Evolutionary conservation across 257 asterid species (phyloP), one percentile per base, ranked within the genome.

Genomic region (Rehmannia glutinosa): DNA sequence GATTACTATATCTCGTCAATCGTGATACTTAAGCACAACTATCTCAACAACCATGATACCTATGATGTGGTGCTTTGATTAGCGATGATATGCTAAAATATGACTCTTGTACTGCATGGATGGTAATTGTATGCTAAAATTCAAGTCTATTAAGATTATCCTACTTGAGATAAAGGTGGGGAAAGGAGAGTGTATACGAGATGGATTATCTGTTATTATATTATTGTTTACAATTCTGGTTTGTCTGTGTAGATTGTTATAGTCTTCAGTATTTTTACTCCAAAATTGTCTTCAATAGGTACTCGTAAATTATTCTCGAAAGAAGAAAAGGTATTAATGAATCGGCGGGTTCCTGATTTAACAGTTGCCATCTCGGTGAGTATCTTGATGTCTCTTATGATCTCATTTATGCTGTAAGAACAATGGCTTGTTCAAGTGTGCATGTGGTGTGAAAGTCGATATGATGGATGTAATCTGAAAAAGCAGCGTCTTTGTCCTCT

Each of bases 301-400:
- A 72, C 76, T 61, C 85, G 82, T 51, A 87, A 81, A 73, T 75
- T 91, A 69, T 87, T 94, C 74, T 74, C 91, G 30, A 84, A 79
- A 69, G 97, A 88, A 64, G 99, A 91, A 42, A 91, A 87, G 81
- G 1, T 69, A 67, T 54, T 91, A 30, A 36, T 85, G 72, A 91
- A 86, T 81, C 81, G 69, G 66, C 85, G 95, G 78, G 61, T 81
- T 76, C 96, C 99, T 65, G 89, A 90, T 78, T 60, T 90, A 24
- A 77, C 84, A 7, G 73, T 71, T 56, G 93, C 95, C 69, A 87
- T 86, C 82, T 93, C 98, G 24, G 98, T 90, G 72, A 82, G 98
- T 78, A 45, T 32, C 66, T 67, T 45, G 21, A n/a, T n/a, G n/a
- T n/a, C n/a, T n/a, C n/a, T n/a, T n/a, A n/a, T n/a, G n/a, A n/a